These are phyloP conservation scores for Acanthamoeba triangularis DNA, from an alignment of 208 protist genomes.

Conservation along the genomic window DNA sequence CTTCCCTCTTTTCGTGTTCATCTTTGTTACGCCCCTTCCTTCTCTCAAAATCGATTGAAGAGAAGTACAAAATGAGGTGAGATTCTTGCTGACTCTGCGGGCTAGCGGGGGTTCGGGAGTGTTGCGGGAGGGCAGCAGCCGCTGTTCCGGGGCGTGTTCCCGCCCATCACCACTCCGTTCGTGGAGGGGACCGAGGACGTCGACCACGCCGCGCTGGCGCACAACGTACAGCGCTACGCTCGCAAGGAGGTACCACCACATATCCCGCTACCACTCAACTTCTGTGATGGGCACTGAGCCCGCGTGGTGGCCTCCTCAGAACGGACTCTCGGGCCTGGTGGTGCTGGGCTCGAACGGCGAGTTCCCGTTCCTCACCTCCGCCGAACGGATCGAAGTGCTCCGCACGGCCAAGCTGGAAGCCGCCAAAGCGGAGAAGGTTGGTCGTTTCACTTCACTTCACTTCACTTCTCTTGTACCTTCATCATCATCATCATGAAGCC, in stretches of 20 bases:
- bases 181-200: conserved; percentile 36
- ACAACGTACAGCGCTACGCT: conserved; percentile 30
- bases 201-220: conserved; percentile 17
- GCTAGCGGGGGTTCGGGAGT: background rate
- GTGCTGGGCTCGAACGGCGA: conserved; percentile 68
- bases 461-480: too few relatives aligned
- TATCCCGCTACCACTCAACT: background rate
- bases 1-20: background rate
- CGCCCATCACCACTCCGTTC: conserved; percentile 65
- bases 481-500: too few relatives aligned
- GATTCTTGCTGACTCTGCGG: too few relatives aligned
- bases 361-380: conserved; percentile 44
- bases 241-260: conserved; percentile 13
- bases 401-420: conserved; percentile 34
- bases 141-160: conserved; percentile 52
- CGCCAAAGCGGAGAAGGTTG: background rate
- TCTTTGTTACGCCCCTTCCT: too few relatives aligned
- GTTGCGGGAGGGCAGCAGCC: background rate
- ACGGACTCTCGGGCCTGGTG: conserved; percentile 24
- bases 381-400: background rate
- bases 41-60: too few relatives aligned
- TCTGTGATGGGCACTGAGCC: background rate
- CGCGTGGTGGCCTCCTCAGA: background rate
- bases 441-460: too few relatives aligned
- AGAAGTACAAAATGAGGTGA: too few relatives aligned